Conservation (phyloP, 2,329 filamentous ascomycete species). For the Parastagonospora nodorum region DNA sequence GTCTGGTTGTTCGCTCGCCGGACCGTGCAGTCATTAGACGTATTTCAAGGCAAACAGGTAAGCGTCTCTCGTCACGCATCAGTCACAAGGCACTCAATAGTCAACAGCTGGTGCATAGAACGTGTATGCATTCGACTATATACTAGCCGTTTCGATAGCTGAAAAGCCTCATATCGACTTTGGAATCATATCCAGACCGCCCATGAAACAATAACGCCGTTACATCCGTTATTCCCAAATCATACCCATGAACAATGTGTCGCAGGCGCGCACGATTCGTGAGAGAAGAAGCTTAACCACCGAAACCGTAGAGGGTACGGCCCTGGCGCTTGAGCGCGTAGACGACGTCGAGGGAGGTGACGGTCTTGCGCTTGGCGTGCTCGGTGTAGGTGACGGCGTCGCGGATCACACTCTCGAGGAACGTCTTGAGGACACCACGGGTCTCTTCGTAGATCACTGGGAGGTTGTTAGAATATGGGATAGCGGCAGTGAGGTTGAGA, state of each 20-base stretch:
- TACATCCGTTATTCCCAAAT: too few relatives aligned
- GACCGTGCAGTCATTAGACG: too few relatives aligned
- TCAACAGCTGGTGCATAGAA: too few relatives aligned
- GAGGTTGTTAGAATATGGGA: slow-evolving; percentile 26
- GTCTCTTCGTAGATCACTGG: slow-evolving; percentile 80
- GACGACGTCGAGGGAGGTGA: slow-evolving; percentile 70
- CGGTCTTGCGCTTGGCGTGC: slow-evolving; percentile 81
- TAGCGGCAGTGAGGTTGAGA: slow-evolving; percentile 1
- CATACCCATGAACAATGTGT: slow-evolving; percentile 29
- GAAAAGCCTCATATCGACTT: too few relatives aligned
- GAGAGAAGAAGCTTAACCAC: slow-evolving; percentile 66
- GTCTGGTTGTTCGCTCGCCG: too few relatives aligned
- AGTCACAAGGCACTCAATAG: too few relatives aligned
- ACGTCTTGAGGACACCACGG: slow-evolving; percentile 76
- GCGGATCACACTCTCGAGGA: slow-evolving; percentile 77
- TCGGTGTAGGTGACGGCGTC: slow-evolving; percentile 79
- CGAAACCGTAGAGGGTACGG: slow-evolving; percentile 83
- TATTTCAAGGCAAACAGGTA: too few relatives aligned
- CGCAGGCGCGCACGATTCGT: slow-evolving; percentile 17
- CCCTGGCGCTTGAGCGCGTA: slow-evolving; percentile 69
- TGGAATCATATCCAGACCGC: too few relatives aligned
- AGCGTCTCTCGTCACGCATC: too few relatives aligned
- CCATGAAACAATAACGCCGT: too few relatives aligned
- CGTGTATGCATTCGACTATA: too few relatives aligned
- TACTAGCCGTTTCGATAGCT: too few relatives aligned